Base-by-base conservation (phyloP, 1,284 basidiomycete species). In the Lentinula novae-zelandiae region DNA sequence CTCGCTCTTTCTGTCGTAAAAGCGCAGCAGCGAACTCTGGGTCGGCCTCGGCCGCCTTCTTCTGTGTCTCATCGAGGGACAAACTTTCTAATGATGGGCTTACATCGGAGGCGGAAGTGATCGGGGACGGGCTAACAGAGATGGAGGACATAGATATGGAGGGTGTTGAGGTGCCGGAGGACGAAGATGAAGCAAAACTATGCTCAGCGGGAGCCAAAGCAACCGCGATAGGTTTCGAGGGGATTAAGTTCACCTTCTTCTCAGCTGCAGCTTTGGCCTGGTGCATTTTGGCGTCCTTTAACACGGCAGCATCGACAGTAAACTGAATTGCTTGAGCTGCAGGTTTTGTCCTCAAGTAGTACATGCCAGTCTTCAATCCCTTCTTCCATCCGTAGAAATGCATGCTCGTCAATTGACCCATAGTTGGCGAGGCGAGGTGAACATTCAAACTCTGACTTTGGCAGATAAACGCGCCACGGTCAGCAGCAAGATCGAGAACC, bases 311-410 rank as follows among this genome's bases (percentile, higher is more conserved):
- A 73, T 97, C 95, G 64, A 99, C 87, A 12, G 97, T 99, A 81
- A 99, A 99, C 79, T 99, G 95, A 76, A 97, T 96, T 44, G 97
- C 97, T 71, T 95, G 90, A 33, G 95, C 93, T 8, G 96, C 95
- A 1, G 97, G 94, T 59, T 93, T 85, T 49, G 97, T 98, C 61
- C 97, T 89, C 57, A 99, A 84, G 78, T 99, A 98, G 80, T 93
- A 94, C 90, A 95, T 95, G 67, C 95, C 97, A 0, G 97, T 99
- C 87, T 99, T 99, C 71, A 99, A 80, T 33, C 97, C 97, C 77
- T 94, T 94, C 86, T 97, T 97, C 97, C 96, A 99, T 27, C 96
- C 97, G 75, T 99, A 98, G 79, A 99, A 99, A 80, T 99, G 97
- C 96, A 98, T 99, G 68, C 92, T 94, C 53, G 95, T 97, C 65